Base-by-base conservation (phyloP, 805 yeast genomes). In the Ogataea glucozyma region DNA sequence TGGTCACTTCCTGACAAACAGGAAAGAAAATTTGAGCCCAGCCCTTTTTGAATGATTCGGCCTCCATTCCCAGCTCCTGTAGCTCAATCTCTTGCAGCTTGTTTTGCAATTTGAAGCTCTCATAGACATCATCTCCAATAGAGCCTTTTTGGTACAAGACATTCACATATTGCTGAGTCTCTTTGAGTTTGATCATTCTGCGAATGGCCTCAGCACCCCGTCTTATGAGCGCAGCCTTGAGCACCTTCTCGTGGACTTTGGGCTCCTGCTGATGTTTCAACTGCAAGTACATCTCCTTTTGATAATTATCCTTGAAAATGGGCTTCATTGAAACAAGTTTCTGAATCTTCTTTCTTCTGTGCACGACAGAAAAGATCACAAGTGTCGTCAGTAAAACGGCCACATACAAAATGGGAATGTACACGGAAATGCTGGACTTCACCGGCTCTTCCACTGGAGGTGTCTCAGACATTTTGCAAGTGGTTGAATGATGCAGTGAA, bases 101-200 rank as follows among this genome's bases (percentile, higher is more conserved):
- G 44, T 76, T 77, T 51, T 88, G 89, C 38, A 88, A 76, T 52
- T 80, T 82, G 64, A 77, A 89, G 54, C 93, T 82, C 62, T 85
- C 84, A 75, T 79, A 85, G 26, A 87, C 70, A 40, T 86, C 96
- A 57, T 93, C 98, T 24, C 97, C 97, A 48, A 93, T 82, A 13
- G 89, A 80, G 0, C 98, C 98, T 41, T 79, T 79, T 59, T 90
- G 91, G 62, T 89, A 90, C 47, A 93, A 70, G 41, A 76, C 71
- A 38, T 76, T 79, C 57, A 88, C 76, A 43, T 74, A 79, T 5
- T 83, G 82, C 62, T 85, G 85, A 48, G 77, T 72, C 60, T 91
- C 97, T 61, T 85, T 84, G 61, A 89, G 69, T 58, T 86, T 85
- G 64, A 91, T 73, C 47, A 93, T 73, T 58, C 96, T 77, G 64